Evolutionary conservation across 495 filamentous ascomycete genomes (phyloP).

Genomic region (Sordaria brevicollis): DNA sequence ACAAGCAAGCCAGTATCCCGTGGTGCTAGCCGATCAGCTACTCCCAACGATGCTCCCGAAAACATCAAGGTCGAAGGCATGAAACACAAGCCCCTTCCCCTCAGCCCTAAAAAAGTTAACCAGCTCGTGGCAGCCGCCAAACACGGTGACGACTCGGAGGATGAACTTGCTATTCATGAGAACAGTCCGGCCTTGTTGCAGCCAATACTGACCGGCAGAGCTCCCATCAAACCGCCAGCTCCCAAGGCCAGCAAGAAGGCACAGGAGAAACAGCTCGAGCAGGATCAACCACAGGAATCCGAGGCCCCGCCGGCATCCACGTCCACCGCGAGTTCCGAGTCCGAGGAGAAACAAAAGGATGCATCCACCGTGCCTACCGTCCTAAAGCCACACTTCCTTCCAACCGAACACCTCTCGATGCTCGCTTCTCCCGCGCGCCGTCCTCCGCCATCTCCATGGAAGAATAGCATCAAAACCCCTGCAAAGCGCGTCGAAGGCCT

Average conservation of each 20-base stretch:
- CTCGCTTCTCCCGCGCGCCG: constrained; percentile 40
- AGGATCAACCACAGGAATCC: not conserved
- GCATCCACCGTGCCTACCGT: not conserved
- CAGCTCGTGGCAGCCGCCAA: constrained; percentile 29
- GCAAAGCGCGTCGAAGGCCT: constrained; percentile 31
- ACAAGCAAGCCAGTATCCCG: not conserved
- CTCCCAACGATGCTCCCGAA: constrained; percentile 2
- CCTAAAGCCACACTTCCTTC: not conserved
- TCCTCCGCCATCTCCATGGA: constrained; percentile 35
- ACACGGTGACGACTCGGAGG: constrained; percentile 29
- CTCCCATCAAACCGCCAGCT: constrained; percentile 25
- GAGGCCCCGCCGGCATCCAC: constrained; percentile 19
- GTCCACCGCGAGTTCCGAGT: constrained; percentile 25
- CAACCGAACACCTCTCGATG: constrained; percentile 9
- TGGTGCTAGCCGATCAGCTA: not conserved
- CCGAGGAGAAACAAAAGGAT: not conserved
- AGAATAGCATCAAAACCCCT: constrained; percentile 36
- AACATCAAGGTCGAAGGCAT: constrained; percentile 16
- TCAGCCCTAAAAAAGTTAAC: constrained; percentile 49
- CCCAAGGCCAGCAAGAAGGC: constrained; percentile 11
- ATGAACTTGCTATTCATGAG: constrained; percentile 42
- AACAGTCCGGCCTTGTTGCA: constrained; percentile 31
- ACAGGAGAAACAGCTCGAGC: not conserved
- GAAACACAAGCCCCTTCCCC: constrained; percentile 18
- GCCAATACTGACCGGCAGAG: constrained; percentile 31